Evolutionary conservation across 2,329 filamentous ascomycete genomes (phyloP).

Genomic region (Verticillium alfalfae): DNA sequence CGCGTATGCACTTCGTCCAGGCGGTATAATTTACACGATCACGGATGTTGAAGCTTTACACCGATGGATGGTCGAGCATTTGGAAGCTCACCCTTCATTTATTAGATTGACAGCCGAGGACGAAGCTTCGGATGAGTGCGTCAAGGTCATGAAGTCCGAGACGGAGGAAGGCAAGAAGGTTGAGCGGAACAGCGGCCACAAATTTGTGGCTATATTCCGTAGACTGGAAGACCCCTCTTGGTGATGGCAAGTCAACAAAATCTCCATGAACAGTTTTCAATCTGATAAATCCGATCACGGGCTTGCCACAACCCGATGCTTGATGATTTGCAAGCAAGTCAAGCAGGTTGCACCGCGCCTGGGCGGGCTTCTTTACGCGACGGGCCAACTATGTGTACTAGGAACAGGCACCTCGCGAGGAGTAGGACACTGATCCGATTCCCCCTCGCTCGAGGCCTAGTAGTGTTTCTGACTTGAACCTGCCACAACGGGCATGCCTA

Average conservation of each 20-base stretch:
- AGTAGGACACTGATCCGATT: no score
- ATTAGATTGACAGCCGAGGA: conserved; percentile 67
- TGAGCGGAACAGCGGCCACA: conserved; percentile 79
- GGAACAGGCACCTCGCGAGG: no score
- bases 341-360: no score
- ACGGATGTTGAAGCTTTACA: conserved; percentile 95
- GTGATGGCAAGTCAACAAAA: conserved; percentile 28
- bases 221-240: conserved; percentile 75
- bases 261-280: not conserved
- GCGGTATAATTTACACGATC: conserved; percentile 90
- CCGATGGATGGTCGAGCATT: conserved; percentile 86
- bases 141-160: conserved; percentile 69
- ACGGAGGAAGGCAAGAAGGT: conserved; percentile 99
- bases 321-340: no score
- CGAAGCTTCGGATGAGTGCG: conserved; percentile 63
- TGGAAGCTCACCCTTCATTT: conserved; percentile 73
- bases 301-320: no score
- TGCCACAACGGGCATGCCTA: no score
- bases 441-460: no score
- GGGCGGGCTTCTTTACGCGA: no score
- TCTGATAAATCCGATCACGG: no score
- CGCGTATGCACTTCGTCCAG: conserved; percentile 76
- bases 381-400: no score
- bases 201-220: conserved; percentile 85
- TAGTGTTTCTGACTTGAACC: no score